A percentile compares a stretch with the other conserved stretches of the same genome.
Evolutionary conservation across 352 stramenopile genomes (phyloP).

Genomic region (Pythium sp.): DNA sequence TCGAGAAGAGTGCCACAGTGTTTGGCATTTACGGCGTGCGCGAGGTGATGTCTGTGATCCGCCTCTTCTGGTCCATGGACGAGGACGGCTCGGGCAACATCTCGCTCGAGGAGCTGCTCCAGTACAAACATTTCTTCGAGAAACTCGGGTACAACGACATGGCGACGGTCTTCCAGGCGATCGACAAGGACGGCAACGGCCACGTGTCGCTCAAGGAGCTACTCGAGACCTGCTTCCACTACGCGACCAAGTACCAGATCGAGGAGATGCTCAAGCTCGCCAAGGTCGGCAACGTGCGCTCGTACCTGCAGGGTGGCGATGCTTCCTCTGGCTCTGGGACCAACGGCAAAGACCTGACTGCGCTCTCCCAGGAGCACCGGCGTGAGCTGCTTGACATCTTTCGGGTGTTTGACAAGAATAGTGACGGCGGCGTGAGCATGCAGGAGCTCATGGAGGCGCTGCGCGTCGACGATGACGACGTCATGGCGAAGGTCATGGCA

Average conservation of each 20-base stretch:
- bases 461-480: slow-evolving; percentile 64
- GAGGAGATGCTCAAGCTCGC: slow-evolving; percentile 71
- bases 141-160: slow-evolving; percentile 66
- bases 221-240: slow-evolving; percentile 65
- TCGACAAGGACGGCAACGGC: slow-evolving; percentile 63
- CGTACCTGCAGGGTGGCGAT: slow-evolving; percentile 33
- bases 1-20: slow-evolving; percentile 32
- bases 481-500: slow-evolving; percentile 38
- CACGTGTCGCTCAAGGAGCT: slow-evolving; percentile 58
- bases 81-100: slow-evolving; percentile 62
- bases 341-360: neutral
- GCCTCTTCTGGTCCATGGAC: slow-evolving; percentile 73
- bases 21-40: slow-evolving; percentile 71
- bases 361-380: slow-evolving; percentile 32
- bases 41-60: slow-evolving; percentile 75
- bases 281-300: slow-evolving; percentile 55
- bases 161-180: slow-evolving; percentile 60
- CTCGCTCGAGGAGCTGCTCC: slow-evolving; percentile 45
- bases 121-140: slow-evolving; percentile 61
- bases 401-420: slow-evolving; percentile 66
- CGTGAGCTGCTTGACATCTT: slow-evolving; percentile 62
- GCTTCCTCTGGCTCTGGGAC: slow-evolving; percentile 8
- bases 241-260: slow-evolving; percentile 51
- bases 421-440: slow-evolving; percentile 59
- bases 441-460: slow-evolving; percentile 75